Percentiles rank a stretch among this genome's conserved stretches.
These are phyloP conservation scores for Eucalyptus marginata DNA, from an alignment of 345 rosid genomes.

Conservation along the genomic window DNA sequence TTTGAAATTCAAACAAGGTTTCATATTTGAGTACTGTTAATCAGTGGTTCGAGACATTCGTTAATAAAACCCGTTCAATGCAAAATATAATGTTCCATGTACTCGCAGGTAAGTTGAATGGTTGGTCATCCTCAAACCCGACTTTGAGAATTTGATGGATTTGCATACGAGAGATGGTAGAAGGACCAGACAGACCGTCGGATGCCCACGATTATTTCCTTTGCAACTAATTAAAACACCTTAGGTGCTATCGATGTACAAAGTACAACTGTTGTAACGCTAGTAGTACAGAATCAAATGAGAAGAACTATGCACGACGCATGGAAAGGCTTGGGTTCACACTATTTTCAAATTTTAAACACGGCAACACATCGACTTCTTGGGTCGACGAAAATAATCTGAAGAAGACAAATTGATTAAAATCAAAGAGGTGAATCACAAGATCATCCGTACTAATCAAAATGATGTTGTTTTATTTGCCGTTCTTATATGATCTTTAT, in stretches of 20 bases:
- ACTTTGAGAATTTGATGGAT: background rate
- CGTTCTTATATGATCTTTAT: background rate
- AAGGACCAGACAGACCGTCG: background rate
- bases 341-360: background rate
- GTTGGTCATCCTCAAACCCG: background rate
- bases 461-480: background rate
- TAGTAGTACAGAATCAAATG: background rate
- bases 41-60: accelerated
- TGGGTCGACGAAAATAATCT: background rate
- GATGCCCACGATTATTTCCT: background rate
- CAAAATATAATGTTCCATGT: background rate
- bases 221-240: background rate
- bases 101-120: background rate
- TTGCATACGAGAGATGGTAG: background rate
- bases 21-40: accelerated
- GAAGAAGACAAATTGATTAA: background rate
- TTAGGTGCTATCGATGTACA: accelerated
- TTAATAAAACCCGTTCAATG: background rate
- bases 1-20: background rate
- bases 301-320: background rate
- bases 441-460: background rate
- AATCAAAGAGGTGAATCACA: background rate
- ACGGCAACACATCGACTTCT: background rate
- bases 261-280: background rate
- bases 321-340: background rate